A percentile compares a stretch with the other conserved stretches of the same genome.
These are phyloP conservation scores for Platanthera guangdongensis DNA, from an alignment of 106 monocot genomes.

Conservation along the genomic window DNA sequence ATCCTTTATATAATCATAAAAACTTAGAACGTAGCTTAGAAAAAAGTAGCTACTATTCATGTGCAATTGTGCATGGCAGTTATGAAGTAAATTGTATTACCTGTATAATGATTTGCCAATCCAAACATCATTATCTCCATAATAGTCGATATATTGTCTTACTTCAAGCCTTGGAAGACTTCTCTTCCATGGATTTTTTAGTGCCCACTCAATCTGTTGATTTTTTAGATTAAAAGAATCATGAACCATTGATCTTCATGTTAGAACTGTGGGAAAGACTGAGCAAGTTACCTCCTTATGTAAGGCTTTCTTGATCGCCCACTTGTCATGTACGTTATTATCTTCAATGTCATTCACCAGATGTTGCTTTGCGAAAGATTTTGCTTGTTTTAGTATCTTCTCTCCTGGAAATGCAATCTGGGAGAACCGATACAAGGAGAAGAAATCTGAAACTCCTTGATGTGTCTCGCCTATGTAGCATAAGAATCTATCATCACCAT, in stretches of 20 bases:
- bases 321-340: slow-evolving; percentile 16
- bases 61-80: too few relatives aligned
- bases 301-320: slow-evolving; percentile 20
- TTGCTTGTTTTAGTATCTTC: slow-evolving; percentile 27
- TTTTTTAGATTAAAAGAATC: too few relatives aligned
- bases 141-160: slow-evolving; percentile 8
- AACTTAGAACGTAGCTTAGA: not conserved
- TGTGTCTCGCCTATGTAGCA: slow-evolving; percentile 20
- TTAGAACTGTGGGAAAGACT: not conserved
- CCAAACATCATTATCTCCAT: slow-evolving; percentile 14
- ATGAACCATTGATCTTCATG: too few relatives aligned
- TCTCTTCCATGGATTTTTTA: slow-evolving; percentile 13
- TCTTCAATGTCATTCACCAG: not conserved
- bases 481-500: slow-evolving; percentile 14
- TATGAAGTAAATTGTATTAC: not conserved
- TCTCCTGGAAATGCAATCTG: slow-evolving; percentile 27
- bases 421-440: slow-evolving; percentile 25
- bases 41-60: too few relatives aligned
- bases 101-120: slow-evolving; percentile 16
- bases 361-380: not conserved
- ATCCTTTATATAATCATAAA: slow-evolving; percentile 9
- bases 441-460: slow-evolving; percentile 25
- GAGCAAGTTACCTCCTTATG: slow-evolving; percentile 13
- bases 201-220: slow-evolving; percentile 8
- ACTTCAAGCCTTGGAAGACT: slow-evolving; percentile 9